Base-by-base conservation (phyloP, 371 early-diverging fungal species). In the Haplosporangium sp. region DNA sequence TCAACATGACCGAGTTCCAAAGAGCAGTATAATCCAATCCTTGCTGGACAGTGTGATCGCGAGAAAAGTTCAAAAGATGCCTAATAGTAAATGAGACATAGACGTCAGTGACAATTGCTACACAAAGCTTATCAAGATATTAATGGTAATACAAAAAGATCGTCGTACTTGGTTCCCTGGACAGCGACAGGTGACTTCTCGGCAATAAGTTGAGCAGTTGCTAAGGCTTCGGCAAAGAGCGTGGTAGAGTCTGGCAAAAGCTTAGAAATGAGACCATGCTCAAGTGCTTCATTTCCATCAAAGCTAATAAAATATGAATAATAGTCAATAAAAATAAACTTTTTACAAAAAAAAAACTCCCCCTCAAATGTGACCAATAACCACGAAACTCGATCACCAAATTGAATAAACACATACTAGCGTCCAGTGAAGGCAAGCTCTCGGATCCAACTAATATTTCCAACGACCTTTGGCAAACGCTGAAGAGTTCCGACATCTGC, bases 391-490 rank as follows among this genome's bases (percentile, higher is more conserved):
- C 40, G 52, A 39, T 44, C 7, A 19, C 37, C 9, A 61, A 56
- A 64, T 2, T 37, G 48, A 58, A 55, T 1, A 7, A 42, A 37
- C 9, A 67, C 87, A 71, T 85, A 89, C 85, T 85, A 88, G 72
- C 98, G 90, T 0, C 90, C 97, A 6, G 98, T 97, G 50, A 89
- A 88, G 76, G 94, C 94, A 11, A 96, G 83, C 67, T 98, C 99
- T 69, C 97, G 93, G 40, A 96, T 94, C 91, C 94, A 91, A 83
- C 94, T 92, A 65, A 91, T 86, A 84, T 96, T 97, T 34, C 97
- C 97, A 65, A 97, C 94, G 9, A 97, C 89, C 84, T 97, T 97
- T 50, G 97, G 97, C 27, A 98, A 86, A 27, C 99, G 90, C 84
- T 98, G 98, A 52, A 98, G 88, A 37, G 97, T 95, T 47, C 86